phyloP scores from a whole-genome alignment of 495 filamentous ascomycete species.

The Trichoderma erinaceum region DNA sequence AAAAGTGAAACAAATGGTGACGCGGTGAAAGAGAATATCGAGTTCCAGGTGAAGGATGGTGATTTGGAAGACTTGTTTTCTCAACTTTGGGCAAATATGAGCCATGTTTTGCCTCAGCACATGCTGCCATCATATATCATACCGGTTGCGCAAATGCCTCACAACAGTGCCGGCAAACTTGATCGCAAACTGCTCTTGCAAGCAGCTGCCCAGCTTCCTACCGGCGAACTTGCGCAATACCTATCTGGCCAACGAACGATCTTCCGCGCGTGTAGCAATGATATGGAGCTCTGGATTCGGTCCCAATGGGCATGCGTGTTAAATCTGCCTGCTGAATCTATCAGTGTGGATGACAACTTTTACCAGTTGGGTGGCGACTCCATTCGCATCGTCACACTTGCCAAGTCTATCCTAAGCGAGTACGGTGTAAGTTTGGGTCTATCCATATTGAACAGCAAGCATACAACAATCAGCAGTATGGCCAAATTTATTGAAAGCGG shows the following conservation, averaged over 20 bases:
- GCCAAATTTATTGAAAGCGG: neutral
- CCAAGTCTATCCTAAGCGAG: neutral
- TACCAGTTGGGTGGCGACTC: conserved; percentile 12
- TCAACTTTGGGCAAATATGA: neutral
- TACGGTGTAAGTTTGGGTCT: neutral
- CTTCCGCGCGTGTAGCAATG: neutral
- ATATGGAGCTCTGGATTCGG: neutral
- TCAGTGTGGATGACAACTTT: conserved; percentile 7
- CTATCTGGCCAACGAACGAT: neutral
- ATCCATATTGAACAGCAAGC: neutral
- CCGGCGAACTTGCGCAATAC: neutral
- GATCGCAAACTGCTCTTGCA: neutral
- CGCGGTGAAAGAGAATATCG: neutral
- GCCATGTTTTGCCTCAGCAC: conserved; percentile 51
- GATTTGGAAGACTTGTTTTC: neutral
- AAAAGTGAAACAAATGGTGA: neutral
- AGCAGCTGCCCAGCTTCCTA: neutral
- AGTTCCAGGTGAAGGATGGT: neutral
- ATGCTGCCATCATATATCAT: conserved; percentile 9
- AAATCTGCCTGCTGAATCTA: neutral
- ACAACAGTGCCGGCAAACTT: neutral
- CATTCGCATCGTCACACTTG: conserved; percentile 23
- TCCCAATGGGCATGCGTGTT: conserved; percentile 4
- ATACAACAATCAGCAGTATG: conserved; percentile 1
- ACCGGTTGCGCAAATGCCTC: conserved; percentile 73